These are phyloP conservation scores for Citrus medica DNA, from an alignment of 345 rosid genomes.

Conservation along the genomic window DNA sequence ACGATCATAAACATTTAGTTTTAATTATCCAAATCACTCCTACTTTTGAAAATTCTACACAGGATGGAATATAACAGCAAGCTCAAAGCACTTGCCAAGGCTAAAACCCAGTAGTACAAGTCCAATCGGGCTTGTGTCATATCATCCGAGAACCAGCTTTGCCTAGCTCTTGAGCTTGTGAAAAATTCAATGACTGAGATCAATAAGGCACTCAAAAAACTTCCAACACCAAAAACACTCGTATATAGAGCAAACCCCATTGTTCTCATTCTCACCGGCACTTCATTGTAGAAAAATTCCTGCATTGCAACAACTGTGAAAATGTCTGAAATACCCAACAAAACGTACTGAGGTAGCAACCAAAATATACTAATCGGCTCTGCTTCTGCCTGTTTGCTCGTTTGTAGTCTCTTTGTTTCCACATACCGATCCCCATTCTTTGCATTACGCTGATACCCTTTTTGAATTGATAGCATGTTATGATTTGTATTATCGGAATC, in stretches of 20 bases:
- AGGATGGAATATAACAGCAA: constrained; percentile 47
- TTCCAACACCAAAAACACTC: constrained; percentile 88
- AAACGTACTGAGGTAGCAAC: constrained; percentile 81
- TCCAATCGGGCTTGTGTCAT: constrained; percentile 80
- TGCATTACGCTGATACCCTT: constrained; percentile 64
- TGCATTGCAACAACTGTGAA: constrained; percentile 98
- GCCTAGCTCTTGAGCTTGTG: constrained; percentile 33
- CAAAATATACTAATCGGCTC: constrained; percentile 69
- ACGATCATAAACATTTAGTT: neutral
- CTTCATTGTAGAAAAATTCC: constrained; percentile 89
- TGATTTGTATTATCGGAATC: constrained; percentile 42
- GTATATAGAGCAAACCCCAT: constrained; percentile 92
- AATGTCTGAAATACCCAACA: constrained; percentile 78
- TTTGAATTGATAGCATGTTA: constrained; percentile 30
- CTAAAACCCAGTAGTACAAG: constrained; percentile 76
- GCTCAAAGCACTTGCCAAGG: constrained; percentile 51
- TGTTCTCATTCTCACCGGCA: constrained; percentile 76
- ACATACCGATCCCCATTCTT: constrained; percentile 92
- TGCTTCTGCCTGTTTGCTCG: constrained; percentile 23
- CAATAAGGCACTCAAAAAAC: constrained; percentile 79
- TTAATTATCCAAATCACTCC: constrained; percentile 25
- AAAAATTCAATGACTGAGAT: constrained; percentile 51
- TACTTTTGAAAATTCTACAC: constrained; percentile 51
- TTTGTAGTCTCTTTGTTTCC: constrained; percentile 59
- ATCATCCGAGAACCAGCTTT: constrained; percentile 83